A percentile compares a stretch with the other conserved stretches of the same genome.
Evolutionary conservation across 1,284 basidiomycete species (phyloP).

Genomic region (Takashimella koratensis): DNA sequence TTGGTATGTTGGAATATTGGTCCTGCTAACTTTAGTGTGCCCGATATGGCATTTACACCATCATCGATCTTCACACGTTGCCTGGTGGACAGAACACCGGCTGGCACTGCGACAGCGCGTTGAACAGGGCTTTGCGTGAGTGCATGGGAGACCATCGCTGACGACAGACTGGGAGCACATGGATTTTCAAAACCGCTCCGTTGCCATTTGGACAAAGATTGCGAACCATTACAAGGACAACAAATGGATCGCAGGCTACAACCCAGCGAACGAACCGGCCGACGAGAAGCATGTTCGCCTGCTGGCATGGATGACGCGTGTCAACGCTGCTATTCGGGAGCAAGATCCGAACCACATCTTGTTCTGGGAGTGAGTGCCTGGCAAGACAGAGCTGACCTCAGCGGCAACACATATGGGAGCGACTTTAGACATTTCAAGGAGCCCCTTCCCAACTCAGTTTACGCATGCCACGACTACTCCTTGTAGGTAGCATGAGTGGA

Average conservation of each 20-base stretch:
- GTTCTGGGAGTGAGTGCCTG: slow-evolving; percentile 36
- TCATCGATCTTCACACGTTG: slow-evolving; percentile 44
- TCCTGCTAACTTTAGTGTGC: slow-evolving; percentile 18
- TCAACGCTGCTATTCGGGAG: slow-evolving; percentile 60
- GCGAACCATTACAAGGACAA: slow-evolving; percentile 63
- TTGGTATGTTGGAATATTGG: slow-evolving; percentile 19
- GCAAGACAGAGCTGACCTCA: no score
- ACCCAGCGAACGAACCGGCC: slow-evolving; percentile 70
- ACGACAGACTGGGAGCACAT: slow-evolving; percentile 66
- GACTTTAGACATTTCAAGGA: slow-evolving; percentile 68
- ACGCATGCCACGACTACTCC: slow-evolving; percentile 71
- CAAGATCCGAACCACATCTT: slow-evolving; percentile 61
- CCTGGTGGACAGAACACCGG: slow-evolving; percentile 45
- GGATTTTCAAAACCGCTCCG: slow-evolving; percentile 66
- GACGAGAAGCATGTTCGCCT: slow-evolving; percentile 54
- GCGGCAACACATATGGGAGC: slow-evolving; percentile 64
- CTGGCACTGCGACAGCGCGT: slow-evolving; percentile 41
- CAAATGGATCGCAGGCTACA: slow-evolving; percentile 61
- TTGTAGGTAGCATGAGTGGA: slow-evolving; percentile 11
- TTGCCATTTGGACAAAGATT: slow-evolving; percentile 65
- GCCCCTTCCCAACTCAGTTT: slow-evolving; percentile 59
- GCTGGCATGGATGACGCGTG: slow-evolving; percentile 60
- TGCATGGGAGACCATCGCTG: slow-evolving; percentile 53
- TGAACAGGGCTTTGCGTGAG: slow-evolving; percentile 35
- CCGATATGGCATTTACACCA: slow-evolving; percentile 41